Conservation (phyloP, 2,329 filamentous ascomycete species). For the Plectosphaerella plurivora region DNA sequence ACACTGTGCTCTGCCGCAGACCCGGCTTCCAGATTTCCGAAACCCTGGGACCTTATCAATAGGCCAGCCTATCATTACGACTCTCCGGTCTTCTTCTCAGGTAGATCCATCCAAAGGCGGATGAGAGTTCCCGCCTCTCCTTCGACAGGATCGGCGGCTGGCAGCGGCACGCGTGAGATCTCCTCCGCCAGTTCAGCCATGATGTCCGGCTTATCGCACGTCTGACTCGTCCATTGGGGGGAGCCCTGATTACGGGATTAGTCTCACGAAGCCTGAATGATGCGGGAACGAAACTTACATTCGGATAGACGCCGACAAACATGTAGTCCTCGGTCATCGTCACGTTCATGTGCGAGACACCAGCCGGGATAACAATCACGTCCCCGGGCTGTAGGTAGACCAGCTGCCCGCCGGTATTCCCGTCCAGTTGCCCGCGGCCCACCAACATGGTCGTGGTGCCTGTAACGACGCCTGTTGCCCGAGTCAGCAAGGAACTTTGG, state of each 20-base stretch:
- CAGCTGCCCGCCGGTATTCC: not conserved
- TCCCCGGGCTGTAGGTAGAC: conserved; percentile 8
- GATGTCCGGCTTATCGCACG: not conserved
- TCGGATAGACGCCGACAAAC: conserved; percentile 17
- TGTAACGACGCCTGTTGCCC: not conserved
- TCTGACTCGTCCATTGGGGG: not conserved
- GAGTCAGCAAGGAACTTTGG: not conserved
- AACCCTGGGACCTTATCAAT: no score
- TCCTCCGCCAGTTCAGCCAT: not conserved
- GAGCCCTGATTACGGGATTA: not conserved
- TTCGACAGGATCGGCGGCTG: not conserved
- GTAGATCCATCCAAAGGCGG: not conserved
- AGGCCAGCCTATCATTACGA: not conserved
- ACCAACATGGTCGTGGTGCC: not conserved
- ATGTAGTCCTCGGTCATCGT: conserved; percentile 9
- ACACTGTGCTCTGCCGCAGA: no score
- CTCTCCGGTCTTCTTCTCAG: not conserved
- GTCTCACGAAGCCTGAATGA: not conserved
- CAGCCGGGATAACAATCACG: conserved; percentile 16
- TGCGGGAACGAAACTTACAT: not conserved
- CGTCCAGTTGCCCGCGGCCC: not conserved
- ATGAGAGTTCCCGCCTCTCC: not conserved
- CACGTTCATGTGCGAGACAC: conserved; percentile 13
- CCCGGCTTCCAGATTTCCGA: no score
- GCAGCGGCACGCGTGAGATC: not conserved